Base-by-base conservation (phyloP, 768 basidiomycete genomes). In the Lepiota venenata region DNA sequence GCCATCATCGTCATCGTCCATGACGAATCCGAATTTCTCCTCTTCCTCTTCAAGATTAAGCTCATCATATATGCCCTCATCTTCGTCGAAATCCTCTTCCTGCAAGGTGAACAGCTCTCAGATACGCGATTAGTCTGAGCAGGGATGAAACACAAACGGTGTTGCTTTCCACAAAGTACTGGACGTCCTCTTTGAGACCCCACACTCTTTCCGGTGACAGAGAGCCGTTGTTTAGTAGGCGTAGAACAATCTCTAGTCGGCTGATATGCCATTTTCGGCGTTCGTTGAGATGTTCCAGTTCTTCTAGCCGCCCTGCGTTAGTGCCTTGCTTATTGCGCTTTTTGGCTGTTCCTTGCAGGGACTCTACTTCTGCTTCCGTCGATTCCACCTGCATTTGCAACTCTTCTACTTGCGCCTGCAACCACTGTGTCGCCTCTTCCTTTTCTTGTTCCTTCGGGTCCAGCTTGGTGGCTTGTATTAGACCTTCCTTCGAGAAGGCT, bases 361-460 rank as follows among this genome's bases (percentile, higher is more conserved):
- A 68, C 73, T 98, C 97, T 45, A 96, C 83, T 71, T 98, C 96
- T 47, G 97, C 97, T 68, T 99, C 97, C 2, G 95, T 82, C 57
- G 83, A 80, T 69, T 99, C 97, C 25, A 98, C 87, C 64, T 99
- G 97, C 61, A 94, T 84, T 47, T 87, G 84, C 35, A 99, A 81
- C 62, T 95, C 91, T 61, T 98, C 97, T 49, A 98, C 92, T 67
- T 87, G 87, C 38, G 76, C 77, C 59, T 93, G 88, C 12, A 98
- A 77, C 93, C 96, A 98, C 52, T 82, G 72, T 14, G 84, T 88
- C 11, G 87, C 84, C 63, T 98, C 96, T 61, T 88, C 80, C 71
- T 98, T 98, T 72, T 95, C 93, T 74, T 97, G 93, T 54, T 96
- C 93, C 66, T 93, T 94, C 51, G 97, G 97, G 71, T 98, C 97